Base-by-base conservation (phyloP, 768 basidiomycete species). In the Tephrocybe sp. region DNA sequence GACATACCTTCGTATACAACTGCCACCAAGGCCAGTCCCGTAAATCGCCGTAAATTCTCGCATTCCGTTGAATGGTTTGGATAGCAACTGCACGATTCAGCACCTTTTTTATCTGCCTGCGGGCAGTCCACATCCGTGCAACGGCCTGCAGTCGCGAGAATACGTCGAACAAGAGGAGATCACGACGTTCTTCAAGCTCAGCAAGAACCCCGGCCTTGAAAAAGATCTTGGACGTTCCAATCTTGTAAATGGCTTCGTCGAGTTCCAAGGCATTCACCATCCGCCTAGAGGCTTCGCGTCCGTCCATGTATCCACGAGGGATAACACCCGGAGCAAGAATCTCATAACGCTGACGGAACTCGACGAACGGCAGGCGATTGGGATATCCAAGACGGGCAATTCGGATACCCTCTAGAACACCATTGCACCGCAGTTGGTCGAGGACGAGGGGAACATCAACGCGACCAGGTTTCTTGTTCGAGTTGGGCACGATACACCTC, bases 11-110 rank as follows among this genome's bases (percentile, higher is more conserved):
- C 2, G 93, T 93, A 64, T 95, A 99, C 8, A 98, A 76, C 54
- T 94, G 89, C 97, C 97, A 99, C 97, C 97, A 98, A 1, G 96
- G 94, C 97, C 97, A 98, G 44, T 96, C 92, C 38, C 84, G 78
- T 24, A 99, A 75, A 47, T 92, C 87, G 6, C 87, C 85, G 63
- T 98, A 98, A 18, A 97, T 78, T 18, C 93, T 76, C 2, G 96
- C 96, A 64, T 99, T 99, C 37, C 86, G 80, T 64, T 98, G 97
- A 53, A 98, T 94, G 1, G 91, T 95, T 38, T 90, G 82, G 34
- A 95, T 84, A 4, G 97, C 94, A 32, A 86, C 75, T 1, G 94
- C 93, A 38, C 97, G 86, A 61, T 98, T 93, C 40, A 98, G 77
- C 41, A 97, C 82, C 74, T 98, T 98, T 74, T 86, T 89, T 72